Percentiles rank a stretch among this genome's conserved stretches.
Evolutionary conservation across 2,329 filamentous ascomycete species (phyloP).

Genomic region (Akanthomyces dipterigenus): DNA sequence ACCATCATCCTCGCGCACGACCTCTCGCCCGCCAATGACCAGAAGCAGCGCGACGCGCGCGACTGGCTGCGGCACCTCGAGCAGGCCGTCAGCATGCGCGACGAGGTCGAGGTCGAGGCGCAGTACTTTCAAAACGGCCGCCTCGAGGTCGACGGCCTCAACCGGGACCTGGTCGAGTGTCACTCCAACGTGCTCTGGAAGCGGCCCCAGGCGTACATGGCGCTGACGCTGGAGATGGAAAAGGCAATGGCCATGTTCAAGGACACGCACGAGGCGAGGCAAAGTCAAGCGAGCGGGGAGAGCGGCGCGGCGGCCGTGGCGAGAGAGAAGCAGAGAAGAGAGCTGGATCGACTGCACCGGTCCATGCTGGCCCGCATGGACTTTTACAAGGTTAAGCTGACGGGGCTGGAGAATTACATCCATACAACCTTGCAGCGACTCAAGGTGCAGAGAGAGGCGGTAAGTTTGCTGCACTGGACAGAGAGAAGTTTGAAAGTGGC

Average conservation of each 20-base stretch:
- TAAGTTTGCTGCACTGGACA: slow-evolving; percentile 27
- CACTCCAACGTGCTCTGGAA: slow-evolving; percentile 58
- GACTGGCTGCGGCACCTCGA: slow-evolving; percentile 56
- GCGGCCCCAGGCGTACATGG: slow-evolving; percentile 53
- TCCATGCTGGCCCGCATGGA: slow-evolving; percentile 49
- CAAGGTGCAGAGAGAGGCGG: slow-evolving; percentile 54
- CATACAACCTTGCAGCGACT: slow-evolving; percentile 54
- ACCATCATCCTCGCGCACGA: slow-evolving; percentile 54
- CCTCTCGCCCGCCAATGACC: slow-evolving; percentile 47
- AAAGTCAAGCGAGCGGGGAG: slow-evolving; percentile 15
- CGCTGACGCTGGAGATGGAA: slow-evolving; percentile 44
- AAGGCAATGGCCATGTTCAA: slow-evolving; percentile 40
- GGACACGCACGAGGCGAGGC: slow-evolving; percentile 18
- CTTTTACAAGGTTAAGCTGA: slow-evolving; percentile 55
- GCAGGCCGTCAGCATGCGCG: slow-evolving; percentile 53
- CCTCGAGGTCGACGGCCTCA: slow-evolving; percentile 53
- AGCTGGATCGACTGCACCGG: slow-evolving; percentile 40
- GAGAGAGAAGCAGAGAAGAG: slow-evolving; percentile 23
- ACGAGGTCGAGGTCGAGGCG: slow-evolving; percentile 51
- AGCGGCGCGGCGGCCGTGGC: slow-evolving; percentile 10
- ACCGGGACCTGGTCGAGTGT: slow-evolving; percentile 56
- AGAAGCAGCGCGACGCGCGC: slow-evolving; percentile 55
- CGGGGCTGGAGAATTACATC: slow-evolving; percentile 56
- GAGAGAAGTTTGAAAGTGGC: background rate
- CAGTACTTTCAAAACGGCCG: slow-evolving; percentile 46